Evolutionary conservation across 1,139 yeast species (phyloP), one percentile per base, ranked within the genome.

Genomic region (Yamadazyma jaroonii): DNA sequence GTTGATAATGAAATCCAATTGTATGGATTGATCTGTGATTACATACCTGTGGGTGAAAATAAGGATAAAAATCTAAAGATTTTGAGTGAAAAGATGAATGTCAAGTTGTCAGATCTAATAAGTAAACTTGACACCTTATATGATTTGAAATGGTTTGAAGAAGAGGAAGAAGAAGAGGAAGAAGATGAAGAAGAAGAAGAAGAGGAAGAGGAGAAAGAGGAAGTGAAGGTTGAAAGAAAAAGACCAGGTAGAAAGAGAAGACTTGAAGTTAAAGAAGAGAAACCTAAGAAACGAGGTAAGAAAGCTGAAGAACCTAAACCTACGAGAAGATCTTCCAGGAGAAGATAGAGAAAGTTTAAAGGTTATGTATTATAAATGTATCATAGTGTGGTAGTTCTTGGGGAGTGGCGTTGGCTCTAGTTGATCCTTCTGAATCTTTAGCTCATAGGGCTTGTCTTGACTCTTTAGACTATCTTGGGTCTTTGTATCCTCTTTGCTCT

Each of bases 1-100:
- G 56, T 71, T 2, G 81, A 78, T 36, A 86, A 83, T 44, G 95
- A 86, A 54, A 79, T 82, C 35, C 68, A 69, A 45, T 67, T 86
- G 27, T 77, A 84, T 51, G 67, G 77, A 40, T 78, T 87, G 36
- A 68, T 84, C 2, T 80, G 92, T 47, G 82, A 79, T 45, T 73
- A 69, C 59, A 82, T 82, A 52, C 95, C 95, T 1, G 64, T 77
- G 3, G 85, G 86, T 0, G 54, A 59, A 28, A 61, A 76, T 48
- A 82, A 77, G 49, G 79, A 79, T 43, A 74, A 77, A 52, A 75
- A 83, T 46, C 71, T 86, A 77, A 59, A 65, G 41, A 52, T 67
- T 15, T 80, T 86, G 11, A 61, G 79, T 14, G 73, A 73, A 37
- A 63, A 72, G 36, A 61, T 85, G 48, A 50, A 10, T 37, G 42